These are phyloP conservation scores for Cydonia oblonga DNA, from an alignment of 331 rosid species.

Conservation along the genomic window DNA sequence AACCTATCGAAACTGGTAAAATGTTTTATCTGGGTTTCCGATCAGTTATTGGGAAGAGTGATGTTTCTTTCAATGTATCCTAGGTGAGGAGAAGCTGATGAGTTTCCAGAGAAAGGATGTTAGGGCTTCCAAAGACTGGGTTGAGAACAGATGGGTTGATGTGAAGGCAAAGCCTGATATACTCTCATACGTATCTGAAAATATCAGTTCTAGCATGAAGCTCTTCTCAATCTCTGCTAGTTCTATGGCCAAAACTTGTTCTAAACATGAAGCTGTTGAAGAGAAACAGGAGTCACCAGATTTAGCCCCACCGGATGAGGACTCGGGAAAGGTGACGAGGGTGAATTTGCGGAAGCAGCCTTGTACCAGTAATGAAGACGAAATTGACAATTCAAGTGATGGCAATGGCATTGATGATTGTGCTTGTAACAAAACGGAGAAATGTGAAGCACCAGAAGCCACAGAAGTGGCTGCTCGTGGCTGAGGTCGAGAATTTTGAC, in stretches of 20 bases:
- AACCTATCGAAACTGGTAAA: not conserved
- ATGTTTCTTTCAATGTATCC: constrained; percentile 17
- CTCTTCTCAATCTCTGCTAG: constrained; percentile 12
- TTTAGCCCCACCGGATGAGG: constrained; percentile 16
- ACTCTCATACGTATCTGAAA: constrained; percentile 28
- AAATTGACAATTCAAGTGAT: constrained; percentile 10
- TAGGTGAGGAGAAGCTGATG: constrained; percentile 54
- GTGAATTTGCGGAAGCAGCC: constrained; percentile 21
- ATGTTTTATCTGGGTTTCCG: not conserved
- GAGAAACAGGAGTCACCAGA: constrained; percentile 24
- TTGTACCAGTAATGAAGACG: constrained; percentile 15
- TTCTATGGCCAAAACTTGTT: constrained; percentile 8
- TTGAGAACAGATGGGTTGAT: constrained; percentile 51
- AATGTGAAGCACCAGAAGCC: constrained; percentile 28
- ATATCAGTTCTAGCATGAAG: constrained; percentile 15
- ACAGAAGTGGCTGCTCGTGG: constrained; percentile 9
- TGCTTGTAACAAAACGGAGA: constrained; percentile 17
- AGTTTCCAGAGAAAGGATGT: constrained; percentile 29
- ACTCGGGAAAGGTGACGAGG: constrained; percentile 14
- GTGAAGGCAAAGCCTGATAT: constrained; percentile 39
- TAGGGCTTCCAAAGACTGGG: constrained; percentile 61
- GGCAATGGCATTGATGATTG: constrained; percentile 7
- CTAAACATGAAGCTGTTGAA: constrained; percentile 19
- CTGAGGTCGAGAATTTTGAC: not conserved
- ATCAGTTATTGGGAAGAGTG: constrained; percentile 13